Evolutionary conservation across 805 yeast species (phyloP).

Genomic region (Naumovozyma baii): DNA sequence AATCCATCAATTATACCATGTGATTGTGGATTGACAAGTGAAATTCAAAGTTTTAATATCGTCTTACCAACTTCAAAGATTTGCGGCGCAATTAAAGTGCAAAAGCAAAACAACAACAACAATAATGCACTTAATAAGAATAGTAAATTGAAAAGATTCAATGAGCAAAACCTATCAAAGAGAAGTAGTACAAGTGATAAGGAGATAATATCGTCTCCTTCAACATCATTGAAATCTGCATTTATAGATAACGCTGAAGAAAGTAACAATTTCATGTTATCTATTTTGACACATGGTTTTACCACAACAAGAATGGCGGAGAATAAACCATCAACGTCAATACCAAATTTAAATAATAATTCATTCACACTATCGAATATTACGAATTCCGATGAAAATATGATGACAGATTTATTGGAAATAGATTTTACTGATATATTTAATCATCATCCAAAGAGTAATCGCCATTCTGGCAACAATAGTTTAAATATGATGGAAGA

Average conservation of each 20-base stretch:
- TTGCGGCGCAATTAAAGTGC: slow-evolving; percentile 4
- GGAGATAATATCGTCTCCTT: neutral
- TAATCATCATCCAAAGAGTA: slow-evolving; percentile 3
- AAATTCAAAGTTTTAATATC: slow-evolving; percentile 28
- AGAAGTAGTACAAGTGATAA: slow-evolving; percentile 10
- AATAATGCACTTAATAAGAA: neutral
- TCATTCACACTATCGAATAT: neutral
- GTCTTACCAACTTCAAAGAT: slow-evolving; percentile 24
- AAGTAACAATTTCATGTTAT: neutral
- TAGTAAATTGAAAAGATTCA: neutral
- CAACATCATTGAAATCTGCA: neutral
- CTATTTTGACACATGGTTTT: neutral
- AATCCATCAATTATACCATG: slow-evolving; percentile 27
- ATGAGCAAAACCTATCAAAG: slow-evolving; percentile 11
- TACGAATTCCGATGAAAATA: slow-evolving; percentile 2
- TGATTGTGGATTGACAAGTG: slow-evolving; percentile 32
- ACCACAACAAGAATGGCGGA: neutral
- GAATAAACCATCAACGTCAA: neutral
- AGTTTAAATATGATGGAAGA: neutral
- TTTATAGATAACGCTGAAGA: neutral
- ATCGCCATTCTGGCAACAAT: neutral
- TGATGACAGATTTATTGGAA: slow-evolving; percentile 16
- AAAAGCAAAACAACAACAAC: slow-evolving; percentile 1
- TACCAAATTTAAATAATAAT: neutral
- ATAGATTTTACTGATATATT: slow-evolving; percentile 29